phyloP scores from a whole-genome alignment of 352 stramenopile species.

The Globisporangium camurandrum region DNA sequence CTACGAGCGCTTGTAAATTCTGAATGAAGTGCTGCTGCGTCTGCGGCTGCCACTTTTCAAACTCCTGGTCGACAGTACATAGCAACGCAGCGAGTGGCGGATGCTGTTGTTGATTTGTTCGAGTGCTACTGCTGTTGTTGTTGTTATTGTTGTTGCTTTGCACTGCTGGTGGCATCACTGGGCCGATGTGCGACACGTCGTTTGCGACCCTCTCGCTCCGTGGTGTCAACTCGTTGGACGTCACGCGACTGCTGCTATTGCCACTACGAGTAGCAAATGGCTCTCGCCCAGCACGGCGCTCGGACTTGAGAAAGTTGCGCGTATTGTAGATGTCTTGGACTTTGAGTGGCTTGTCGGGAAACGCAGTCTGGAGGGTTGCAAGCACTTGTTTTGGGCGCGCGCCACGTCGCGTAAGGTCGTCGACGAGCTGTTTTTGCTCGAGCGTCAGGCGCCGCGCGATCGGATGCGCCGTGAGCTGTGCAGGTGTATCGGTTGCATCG shows the following conservation, averaged over 20 bases:
- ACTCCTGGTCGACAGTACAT: neutral
- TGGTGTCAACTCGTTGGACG: too few species aligned
- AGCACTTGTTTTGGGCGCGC: slow-evolving; percentile 29
- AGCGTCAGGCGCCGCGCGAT: slow-evolving; percentile 22
- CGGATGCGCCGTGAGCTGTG: slow-evolving; percentile 24
- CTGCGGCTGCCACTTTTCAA: slow-evolving; percentile 4
- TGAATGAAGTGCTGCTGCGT: slow-evolving; percentile 16
- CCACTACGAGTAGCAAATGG: slow-evolving; percentile 19
- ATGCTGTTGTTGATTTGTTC: neutral
- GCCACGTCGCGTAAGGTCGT: slow-evolving; percentile 25
- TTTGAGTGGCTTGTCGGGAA: slow-evolving; percentile 36
- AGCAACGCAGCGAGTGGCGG: slow-evolving; percentile 5
- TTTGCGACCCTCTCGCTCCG: neutral
- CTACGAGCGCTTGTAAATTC: too few species aligned
- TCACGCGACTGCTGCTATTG: too few species aligned
- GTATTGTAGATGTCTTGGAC: slow-evolving; percentile 50
- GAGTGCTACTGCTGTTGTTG: neutral
- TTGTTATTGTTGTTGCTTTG: neutral
- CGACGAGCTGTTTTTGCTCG: slow-evolving; percentile 31
- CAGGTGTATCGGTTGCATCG: slow-evolving; percentile 1
- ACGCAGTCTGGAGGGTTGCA: slow-evolving; percentile 24
- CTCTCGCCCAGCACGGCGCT: slow-evolving; percentile 24
- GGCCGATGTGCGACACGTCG: too few species aligned
- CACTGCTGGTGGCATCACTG: neutral
- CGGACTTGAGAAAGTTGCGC: slow-evolving; percentile 33